Conservation (phyloP, 495 filamentous ascomycete genomes). For the Lichenothelia convexa region DNA sequence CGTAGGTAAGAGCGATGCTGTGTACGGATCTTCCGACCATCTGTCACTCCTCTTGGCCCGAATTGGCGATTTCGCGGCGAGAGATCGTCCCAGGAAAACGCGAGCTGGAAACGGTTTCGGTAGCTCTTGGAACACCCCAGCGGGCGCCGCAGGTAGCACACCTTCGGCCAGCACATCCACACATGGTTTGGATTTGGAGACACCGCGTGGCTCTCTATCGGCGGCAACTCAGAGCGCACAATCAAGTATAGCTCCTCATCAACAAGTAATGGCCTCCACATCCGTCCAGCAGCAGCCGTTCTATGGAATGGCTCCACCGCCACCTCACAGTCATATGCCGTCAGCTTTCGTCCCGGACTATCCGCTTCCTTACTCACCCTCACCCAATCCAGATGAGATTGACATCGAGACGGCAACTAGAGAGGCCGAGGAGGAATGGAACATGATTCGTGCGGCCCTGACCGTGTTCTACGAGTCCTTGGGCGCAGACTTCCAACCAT, state of each 20-base stretch:
- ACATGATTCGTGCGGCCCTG: slow-evolving; percentile 51
- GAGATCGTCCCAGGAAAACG: slow-evolving; percentile 63
- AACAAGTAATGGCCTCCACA: slow-evolving; percentile 3
- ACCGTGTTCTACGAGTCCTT: slow-evolving; percentile 43
- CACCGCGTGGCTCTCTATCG: slow-evolving; percentile 10
- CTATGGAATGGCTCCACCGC: slow-evolving; percentile 43
- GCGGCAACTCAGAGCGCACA: not conserved
- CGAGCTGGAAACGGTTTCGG: slow-evolving; percentile 35
- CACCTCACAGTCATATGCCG: slow-evolving; percentile 33
- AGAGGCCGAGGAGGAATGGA: slow-evolving; percentile 65
- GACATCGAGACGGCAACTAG: slow-evolving; percentile 43
- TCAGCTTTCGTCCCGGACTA: slow-evolving; percentile 23
- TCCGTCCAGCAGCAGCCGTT: slow-evolving; percentile 24
- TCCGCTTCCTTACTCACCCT: slow-evolving; percentile 1
- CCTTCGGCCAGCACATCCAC: slow-evolving; percentile 4
- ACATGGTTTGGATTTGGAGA: slow-evolving; percentile 13
- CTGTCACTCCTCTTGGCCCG: slow-evolving; percentile 66
- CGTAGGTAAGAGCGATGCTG: slow-evolving; percentile 57
- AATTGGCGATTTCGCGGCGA: slow-evolving; percentile 60
- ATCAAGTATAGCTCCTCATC: not conserved
- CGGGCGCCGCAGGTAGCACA: slow-evolving; percentile 23
- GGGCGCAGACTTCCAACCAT: slow-evolving; percentile 56
- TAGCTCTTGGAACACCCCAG: slow-evolving; percentile 37
- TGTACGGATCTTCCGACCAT: slow-evolving; percentile 78
- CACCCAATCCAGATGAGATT: slow-evolving; percentile 17